Base-by-base conservation (phyloP, 495 filamentous ascomycete genomes). In the Hypoxylon trugodes region DNA sequence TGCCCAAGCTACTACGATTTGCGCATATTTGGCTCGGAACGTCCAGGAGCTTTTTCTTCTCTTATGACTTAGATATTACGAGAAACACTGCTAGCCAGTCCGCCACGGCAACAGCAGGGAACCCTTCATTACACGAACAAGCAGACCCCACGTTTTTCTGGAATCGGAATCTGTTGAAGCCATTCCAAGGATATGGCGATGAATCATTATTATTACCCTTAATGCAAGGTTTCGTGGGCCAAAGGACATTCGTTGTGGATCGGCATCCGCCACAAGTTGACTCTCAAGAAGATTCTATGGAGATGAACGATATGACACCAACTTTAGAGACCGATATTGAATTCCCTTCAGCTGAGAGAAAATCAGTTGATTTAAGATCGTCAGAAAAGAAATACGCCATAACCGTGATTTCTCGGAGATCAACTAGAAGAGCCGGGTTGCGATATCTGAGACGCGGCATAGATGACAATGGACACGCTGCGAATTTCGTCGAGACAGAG, bases 221-320 rank as follows among this genome's bases (percentile, higher is more conserved):
- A 7, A 90, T 97, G 76, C 94, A 97, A 78, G 95, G 95, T 4
- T 98, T 97, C 67, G 90, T 98, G 16, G 93, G 93, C 2, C 95
- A 98, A 73, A 79, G 85, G 67, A 82, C 87, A 13, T 97, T 98
- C 69, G 81, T 84, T 13, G 81, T 92, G 4, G 84, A 84, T 69
- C 69, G 64, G 24, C 40, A 78, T 16, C 80, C 78, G 15, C 75
- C 78, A 9, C 80, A 81, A 58, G 42, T 65, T 18, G 77, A 81
- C 43, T 75, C 76, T 6, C 74, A 58, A 24, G 64, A 72, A 42
- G 75, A 77, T 25, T 75, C 77, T 5, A 65, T 82, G 43, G 80
- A 82, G 65, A 54, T 81, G 51, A 71, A 59, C 26, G 61, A 76
- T 30, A 64, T 74, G 59, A 38, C 66, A 21, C 62, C 69, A 21